Base-by-base conservation (phyloP, 495 filamentous ascomycete species). In the Tuber borchii region DNA sequence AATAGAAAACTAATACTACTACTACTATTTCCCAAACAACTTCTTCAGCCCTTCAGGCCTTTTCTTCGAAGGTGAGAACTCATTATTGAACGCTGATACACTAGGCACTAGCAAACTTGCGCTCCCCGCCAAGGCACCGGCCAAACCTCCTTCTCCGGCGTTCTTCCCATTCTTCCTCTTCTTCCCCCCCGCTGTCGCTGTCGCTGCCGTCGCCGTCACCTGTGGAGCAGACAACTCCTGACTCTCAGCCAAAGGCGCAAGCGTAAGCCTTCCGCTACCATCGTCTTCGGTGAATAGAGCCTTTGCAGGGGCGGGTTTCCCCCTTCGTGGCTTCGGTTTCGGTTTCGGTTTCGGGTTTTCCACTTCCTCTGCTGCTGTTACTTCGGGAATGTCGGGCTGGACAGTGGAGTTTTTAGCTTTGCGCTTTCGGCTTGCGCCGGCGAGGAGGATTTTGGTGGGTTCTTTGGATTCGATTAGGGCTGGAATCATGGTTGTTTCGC, bases 271-370 rank as follows among this genome's bases (percentile, higher is more conserved):
- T 22, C 82, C 82, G 0, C 71, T 81, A 0, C 82, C 82, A 42
- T 83, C 82, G n/a, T 81, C 78, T 14, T 83, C 82, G 7, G 77
- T 65, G 43, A 83, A 83, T 26, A 76, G 69, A 14, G 77, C 74
- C 45, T 83, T 91, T 93, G 91, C 92, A 93, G 76, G 91, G 91
- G 71, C 82, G 81, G 56, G 81, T 77, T 17, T 82, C 71, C 76
- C 79, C 31, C 75, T 77, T 74, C 9, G 68, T 75, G 79, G 78
- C 70, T 80, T 56, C 79, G 82, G 76, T 71, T 80, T 56, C 79
- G 82, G 76, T 80, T 83, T 72, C 83, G 83, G 70, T 82, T 84
- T 68, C 69, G 83, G 71, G 73, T 78, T 76, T 77, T 75, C 61
- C 61, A 76, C 20, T 68, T 79, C 69, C 78, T 81, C 77, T 75